Evolutionary conservation across 1,284 basidiomycete genomes (phyloP).

Genomic region (Moesziomyces parantarcticus): DNA sequence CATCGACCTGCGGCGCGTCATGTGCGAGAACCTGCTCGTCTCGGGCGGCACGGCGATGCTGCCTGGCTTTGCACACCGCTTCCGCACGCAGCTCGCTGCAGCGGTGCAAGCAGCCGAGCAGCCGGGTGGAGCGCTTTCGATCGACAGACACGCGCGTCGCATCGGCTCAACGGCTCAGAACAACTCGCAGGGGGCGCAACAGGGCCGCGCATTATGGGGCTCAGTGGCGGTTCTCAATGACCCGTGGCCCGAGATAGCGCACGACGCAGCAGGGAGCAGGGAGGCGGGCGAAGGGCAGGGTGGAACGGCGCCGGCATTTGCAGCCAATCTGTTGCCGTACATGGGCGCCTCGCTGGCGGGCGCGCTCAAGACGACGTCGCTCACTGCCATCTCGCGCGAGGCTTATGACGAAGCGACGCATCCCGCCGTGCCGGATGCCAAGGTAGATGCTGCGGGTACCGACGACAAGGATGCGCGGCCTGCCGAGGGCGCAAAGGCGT

Average conservation of each 20-base stretch:
- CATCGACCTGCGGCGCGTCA: slow-evolving; percentile 82
- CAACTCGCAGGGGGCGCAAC: background rate
- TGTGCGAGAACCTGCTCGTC: slow-evolving; percentile 84
- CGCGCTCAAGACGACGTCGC: slow-evolving; percentile 63
- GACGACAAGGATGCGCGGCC: background rate
- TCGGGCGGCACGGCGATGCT: slow-evolving; percentile 89
- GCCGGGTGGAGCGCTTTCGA: slow-evolving; percentile 23
- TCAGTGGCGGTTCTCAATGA: slow-evolving; percentile 38
- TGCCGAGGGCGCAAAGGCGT: slow-evolving; percentile 4
- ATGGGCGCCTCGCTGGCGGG: slow-evolving; percentile 92
- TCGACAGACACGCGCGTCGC: slow-evolving; percentile 18
- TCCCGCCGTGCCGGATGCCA: slow-evolving; percentile 11
- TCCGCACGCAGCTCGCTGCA: slow-evolving; percentile 79
- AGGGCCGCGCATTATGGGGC: slow-evolving; percentile 4
- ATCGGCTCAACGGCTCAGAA: background rate
- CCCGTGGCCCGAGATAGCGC: slow-evolving; percentile 28
- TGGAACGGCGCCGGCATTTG: slow-evolving; percentile 86
- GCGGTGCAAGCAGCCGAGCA: slow-evolving; percentile 69
- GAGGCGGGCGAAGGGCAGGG: slow-evolving; percentile 6
- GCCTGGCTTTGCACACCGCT: slow-evolving; percentile 87
- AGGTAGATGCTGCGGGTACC: background rate
- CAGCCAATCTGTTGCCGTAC: slow-evolving; percentile 83
- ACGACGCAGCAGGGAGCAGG: background rate
- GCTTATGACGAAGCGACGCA: slow-evolving; percentile 36
- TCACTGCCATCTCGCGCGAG: slow-evolving; percentile 43